Evolutionary conservation across 306 rosid genomes (phyloP).

Genomic region (Calophaca sinica): DNA sequence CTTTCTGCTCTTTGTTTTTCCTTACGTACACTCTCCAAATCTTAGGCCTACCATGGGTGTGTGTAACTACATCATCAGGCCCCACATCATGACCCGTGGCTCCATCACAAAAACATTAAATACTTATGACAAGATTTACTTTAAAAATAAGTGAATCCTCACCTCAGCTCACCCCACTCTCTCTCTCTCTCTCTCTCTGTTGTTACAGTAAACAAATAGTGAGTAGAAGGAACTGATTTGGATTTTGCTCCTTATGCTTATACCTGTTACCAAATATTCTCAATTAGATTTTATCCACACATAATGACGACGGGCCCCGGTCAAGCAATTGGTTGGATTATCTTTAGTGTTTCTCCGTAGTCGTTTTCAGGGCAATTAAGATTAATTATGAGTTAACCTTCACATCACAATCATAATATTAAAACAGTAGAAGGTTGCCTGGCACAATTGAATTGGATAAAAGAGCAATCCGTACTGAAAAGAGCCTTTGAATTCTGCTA

Average conservation of each 20-base stretch:
- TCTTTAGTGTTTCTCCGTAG: slow-evolving; percentile 46
- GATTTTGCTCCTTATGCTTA: slow-evolving; percentile 54
- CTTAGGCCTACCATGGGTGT: too few species aligned
- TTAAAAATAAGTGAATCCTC: too few species aligned
- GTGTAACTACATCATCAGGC: too few species aligned
- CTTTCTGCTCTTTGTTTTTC: too few species aligned
- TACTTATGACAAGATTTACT: too few species aligned
- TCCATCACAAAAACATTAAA: too few species aligned
- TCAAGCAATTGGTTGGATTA: slow-evolving; percentile 66
- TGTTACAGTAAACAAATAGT: slow-evolving; percentile 35
- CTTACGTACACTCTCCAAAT: too few species aligned
- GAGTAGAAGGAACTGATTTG: slow-evolving; percentile 52
- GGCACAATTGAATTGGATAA: slow-evolving; percentile 11
- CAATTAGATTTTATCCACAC: slow-evolving; percentile 31
- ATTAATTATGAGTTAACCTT: slow-evolving; percentile 9
- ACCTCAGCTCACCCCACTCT: too few species aligned
- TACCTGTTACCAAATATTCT: slow-evolving; percentile 58
- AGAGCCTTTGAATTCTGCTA: slow-evolving; percentile 5
- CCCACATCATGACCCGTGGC: too few species aligned
- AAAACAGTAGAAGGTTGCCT: slow-evolving; percentile 2
- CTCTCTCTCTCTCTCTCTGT: too few species aligned
- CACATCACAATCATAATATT: neutral
- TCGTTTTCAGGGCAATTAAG: too few species aligned
- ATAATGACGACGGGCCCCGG: neutral
- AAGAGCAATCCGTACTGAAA: neutral